Evolutionary conservation across 805 yeast species (phyloP).

Genomic region (Wickerhamiella kazuoi): DNA sequence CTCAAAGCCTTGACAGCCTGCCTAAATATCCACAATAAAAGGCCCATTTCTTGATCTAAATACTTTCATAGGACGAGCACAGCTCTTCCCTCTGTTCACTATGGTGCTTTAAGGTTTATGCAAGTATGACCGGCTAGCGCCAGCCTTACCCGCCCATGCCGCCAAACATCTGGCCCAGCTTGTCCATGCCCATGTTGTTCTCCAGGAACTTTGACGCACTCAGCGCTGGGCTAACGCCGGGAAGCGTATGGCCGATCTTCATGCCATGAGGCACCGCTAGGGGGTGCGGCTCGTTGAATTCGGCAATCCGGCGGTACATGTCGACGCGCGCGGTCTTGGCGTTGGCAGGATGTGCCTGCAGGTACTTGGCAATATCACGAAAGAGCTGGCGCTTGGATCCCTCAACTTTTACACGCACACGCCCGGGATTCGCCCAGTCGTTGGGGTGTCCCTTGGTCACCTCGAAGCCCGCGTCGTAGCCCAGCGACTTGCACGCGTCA

Average conservation of each 20-base stretch:
- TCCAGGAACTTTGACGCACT: constrained; percentile 72
- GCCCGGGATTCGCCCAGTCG: constrained; percentile 95
- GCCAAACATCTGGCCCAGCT: constrained; percentile 1
- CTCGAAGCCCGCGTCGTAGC: constrained; percentile 22
- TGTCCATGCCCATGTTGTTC: constrained; percentile 14
- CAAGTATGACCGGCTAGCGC: no score
- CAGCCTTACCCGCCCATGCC: constrained; percentile 1
- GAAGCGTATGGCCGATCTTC: constrained; percentile 71
- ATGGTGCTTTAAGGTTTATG: no score
- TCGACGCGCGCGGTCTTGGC: constrained; percentile 31
- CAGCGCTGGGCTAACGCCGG: constrained; percentile 65
- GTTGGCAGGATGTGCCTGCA: constrained; percentile 54
- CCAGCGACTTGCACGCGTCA: constrained; percentile 40
- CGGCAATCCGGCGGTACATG: constrained; percentile 13
- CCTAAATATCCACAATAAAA: no score
- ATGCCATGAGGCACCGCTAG: constrained; percentile 72
- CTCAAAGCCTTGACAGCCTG: no score
- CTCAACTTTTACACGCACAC: constrained; percentile 61
- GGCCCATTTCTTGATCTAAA: no score
- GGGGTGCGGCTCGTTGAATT: constrained; percentile 23
- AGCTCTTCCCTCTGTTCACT: no score
- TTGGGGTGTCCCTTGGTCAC: constrained; percentile 85
- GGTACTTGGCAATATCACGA: constrained; percentile 39
- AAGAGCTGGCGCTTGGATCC: constrained; percentile 46
- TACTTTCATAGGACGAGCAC: no score